Percentiles rank a stretch among this genome's conserved stretches.
phyloP scores from a whole-genome alignment of 345 rosid genomes.

The Camelina neglecta region DNA sequence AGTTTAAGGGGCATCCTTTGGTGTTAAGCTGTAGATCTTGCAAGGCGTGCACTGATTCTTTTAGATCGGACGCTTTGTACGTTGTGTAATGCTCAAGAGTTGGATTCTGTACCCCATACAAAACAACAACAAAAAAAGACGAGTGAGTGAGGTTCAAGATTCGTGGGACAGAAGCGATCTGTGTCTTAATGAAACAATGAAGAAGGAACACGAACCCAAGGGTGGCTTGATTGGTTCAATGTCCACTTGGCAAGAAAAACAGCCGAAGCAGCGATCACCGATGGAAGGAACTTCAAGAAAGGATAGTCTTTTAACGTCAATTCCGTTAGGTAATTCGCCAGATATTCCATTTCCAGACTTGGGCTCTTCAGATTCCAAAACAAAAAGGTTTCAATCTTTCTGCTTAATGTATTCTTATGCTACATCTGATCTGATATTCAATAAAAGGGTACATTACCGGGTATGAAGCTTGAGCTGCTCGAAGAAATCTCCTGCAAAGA shows the following conservation, averaged over 20 bases:
- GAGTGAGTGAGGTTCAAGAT: constrained; percentile 16
- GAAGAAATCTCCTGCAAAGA: constrained; percentile 81
- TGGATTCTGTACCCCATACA: constrained; percentile 55
- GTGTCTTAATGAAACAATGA: constrained; percentile 20
- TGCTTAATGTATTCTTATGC: constrained; percentile 1
- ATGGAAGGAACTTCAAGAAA: constrained; percentile 77
- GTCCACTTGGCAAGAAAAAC: constrained; percentile 97
- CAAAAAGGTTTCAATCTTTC: constrained; percentile 30
- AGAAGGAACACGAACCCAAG: constrained; percentile 67
- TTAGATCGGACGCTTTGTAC: constrained; percentile 69
- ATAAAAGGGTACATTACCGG: constrained; percentile 50
- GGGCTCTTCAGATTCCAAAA: constrained; percentile 55
- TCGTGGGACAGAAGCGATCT: background rate
- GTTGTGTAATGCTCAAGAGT: constrained; percentile 81
- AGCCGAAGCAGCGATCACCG: constrained; percentile 86
- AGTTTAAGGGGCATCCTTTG: constrained; percentile 65
- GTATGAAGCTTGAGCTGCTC: constrained; percentile 83
- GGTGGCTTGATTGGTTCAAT: constrained; percentile 72
- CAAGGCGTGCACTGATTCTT: constrained; percentile 55
- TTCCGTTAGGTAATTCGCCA: constrained; percentile 83
- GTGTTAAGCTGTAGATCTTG: constrained; percentile 75
- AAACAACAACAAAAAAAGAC: background rate
- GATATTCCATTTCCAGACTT: constrained; percentile 71
- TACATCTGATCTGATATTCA: background rate
- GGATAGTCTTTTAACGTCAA: constrained; percentile 64